Evolutionary conservation across 768 basidiomycete species (phyloP).

Genomic region (Lactarius hengduanensis): DNA sequence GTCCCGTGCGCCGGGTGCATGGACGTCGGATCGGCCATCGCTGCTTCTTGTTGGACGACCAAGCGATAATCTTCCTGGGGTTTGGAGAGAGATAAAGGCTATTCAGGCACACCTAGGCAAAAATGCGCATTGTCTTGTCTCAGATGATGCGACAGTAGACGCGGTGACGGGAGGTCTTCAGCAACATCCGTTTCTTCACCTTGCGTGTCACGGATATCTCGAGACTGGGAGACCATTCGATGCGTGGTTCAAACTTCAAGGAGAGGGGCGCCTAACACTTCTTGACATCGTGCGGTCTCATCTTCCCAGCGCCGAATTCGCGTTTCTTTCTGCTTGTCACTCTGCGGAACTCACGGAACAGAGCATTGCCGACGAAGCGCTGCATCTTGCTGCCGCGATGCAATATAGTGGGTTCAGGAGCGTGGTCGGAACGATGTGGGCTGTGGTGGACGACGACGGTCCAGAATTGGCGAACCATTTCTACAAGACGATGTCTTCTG

Average conservation of each 20-base stretch:
- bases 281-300: neutral
- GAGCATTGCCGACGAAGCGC: conserved; percentile 6
- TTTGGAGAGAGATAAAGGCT: neutral
- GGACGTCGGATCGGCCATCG: neutral
- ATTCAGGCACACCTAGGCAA: neutral
- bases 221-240: conserved; percentile 4
- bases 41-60: neutral
- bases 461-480: conserved; percentile 17
- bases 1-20: neutral
- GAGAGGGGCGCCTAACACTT: neutral
- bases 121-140: neutral
- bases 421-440: conserved; percentile 25
- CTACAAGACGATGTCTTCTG: neutral
- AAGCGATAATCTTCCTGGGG: neutral
- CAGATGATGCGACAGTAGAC: neutral
- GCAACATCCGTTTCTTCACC: neutral
- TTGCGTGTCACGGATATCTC: conserved; percentile 13
- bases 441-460: conserved; percentile 14
- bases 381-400: conserved; percentile 13
- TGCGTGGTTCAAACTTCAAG: conserved; percentile 6
- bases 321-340: conserved; percentile 17
- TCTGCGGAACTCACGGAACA: neutral
- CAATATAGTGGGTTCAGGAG: conserved; percentile 18
- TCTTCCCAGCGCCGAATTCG: conserved; percentile 11
- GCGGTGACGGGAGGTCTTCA: neutral